These are phyloP conservation scores for Macaranga tanarius DNA, from an alignment of 441 rosid genomes.

Conservation along the genomic window DNA sequence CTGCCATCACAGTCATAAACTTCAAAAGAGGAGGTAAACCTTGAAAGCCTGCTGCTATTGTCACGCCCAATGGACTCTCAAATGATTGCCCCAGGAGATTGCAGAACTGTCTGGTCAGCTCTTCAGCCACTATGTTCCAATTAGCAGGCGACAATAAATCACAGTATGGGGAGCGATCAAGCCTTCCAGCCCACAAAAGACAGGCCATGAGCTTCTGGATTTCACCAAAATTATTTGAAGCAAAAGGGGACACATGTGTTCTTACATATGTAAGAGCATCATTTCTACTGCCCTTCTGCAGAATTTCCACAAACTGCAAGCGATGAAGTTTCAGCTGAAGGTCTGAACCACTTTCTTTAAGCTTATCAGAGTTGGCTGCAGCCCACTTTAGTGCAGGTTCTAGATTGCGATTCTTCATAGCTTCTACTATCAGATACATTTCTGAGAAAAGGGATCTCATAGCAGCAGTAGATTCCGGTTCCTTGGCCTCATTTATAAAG, in stretches of 20 bases:
- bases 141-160: slow-evolving; percentile 35
- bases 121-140: slow-evolving; percentile 40
- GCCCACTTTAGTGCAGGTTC: slow-evolving; percentile 47
- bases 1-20: slow-evolving; percentile 46
- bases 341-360: slow-evolving; percentile 42
- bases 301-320: slow-evolving; percentile 42
- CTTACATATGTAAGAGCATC: slow-evolving; percentile 42
- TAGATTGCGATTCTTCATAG: slow-evolving; percentile 36
- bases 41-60: slow-evolving; percentile 49
- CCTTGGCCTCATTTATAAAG: slow-evolving; percentile 38
- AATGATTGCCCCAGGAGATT: slow-evolving; percentile 42
- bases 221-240: slow-evolving; percentile 33
- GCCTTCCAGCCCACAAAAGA: slow-evolving; percentile 45
- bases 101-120: slow-evolving; percentile 45
- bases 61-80: slow-evolving; percentile 44
- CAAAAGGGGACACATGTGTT: slow-evolving; percentile 37
- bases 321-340: slow-evolving; percentile 43
- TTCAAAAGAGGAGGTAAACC: slow-evolving; percentile 49
- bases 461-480: slow-evolving; percentile 29
- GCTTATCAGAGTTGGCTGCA: slow-evolving; percentile 38
- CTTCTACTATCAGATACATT: slow-evolving; percentile 47
- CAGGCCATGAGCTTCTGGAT: slow-evolving; percentile 46
- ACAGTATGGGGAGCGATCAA: slow-evolving; percentile 43
- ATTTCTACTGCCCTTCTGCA: slow-evolving; percentile 35
- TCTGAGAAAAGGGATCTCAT: slow-evolving; percentile 39